A percentile compares a stretch with the other conserved stretches of the same genome.
Evolutionary conservation across 257 asterid species (phyloP).

Genomic region (Handroanthus guayacan): DNA sequence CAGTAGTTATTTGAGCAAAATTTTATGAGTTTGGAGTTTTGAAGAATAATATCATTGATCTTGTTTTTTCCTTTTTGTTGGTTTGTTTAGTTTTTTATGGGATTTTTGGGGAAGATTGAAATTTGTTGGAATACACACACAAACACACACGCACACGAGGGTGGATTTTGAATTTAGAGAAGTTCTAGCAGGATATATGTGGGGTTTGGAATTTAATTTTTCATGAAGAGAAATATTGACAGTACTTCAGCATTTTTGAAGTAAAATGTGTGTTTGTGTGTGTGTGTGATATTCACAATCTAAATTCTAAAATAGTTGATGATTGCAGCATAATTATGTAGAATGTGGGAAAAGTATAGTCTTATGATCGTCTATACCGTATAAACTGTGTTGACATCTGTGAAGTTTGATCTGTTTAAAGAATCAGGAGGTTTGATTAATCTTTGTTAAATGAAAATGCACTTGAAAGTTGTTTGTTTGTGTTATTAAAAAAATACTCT

Average conservation of each 20-base stretch:
- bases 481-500: not conserved
- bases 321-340: not conserved
- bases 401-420: not conserved
- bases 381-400: not conserved
- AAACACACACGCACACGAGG: not conserved
- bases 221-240: not conserved
- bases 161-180: not conserved
- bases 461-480: slow-evolving; percentile 26
- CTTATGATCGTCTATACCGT: slow-evolving; percentile 8
- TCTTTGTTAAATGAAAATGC: not conserved
- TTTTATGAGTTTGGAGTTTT: slow-evolving; percentile 1
- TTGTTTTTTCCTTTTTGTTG: not conserved
- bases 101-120: not conserved
- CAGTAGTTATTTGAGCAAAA: not conserved
- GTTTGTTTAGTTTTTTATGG: not conserved
- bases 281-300: not conserved
- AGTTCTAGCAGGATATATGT: not conserved
- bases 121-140: too few species aligned
- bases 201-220: slow-evolving; percentile 1
- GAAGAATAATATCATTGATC: not conserved
- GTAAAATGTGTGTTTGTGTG: too few species aligned
- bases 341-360: not conserved
- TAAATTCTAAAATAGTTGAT: not conserved
- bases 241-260: not conserved
- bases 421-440: not conserved